Base-by-base conservation (phyloP, 2,329 filamentous ascomycete genomes). In the Pseudogymnoascus sp. region DNA sequence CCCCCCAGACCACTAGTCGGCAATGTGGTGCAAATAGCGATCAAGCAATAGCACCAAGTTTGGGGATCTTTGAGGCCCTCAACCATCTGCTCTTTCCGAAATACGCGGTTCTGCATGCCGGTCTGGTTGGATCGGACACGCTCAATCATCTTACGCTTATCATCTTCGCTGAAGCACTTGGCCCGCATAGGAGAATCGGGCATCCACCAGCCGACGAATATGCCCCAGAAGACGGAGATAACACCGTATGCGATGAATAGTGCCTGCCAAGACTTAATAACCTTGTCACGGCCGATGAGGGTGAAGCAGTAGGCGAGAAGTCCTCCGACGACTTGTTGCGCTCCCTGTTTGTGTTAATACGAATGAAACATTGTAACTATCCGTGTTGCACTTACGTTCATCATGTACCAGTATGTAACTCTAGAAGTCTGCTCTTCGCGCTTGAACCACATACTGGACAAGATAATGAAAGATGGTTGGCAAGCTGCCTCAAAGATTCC, bases 391-490 rank as follows among this genome's bases (percentile, higher is more conserved):
- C 7, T 82, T 82, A 61, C 84, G 84, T 52, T 52, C 73, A 84
- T 86, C 45, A 74, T 78, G 71, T 86, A 88, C 68, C 68, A 70
- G 60, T 67, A 89, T 59, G 86, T 79, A 2, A 79, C 80, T 1
- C 81, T 81, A 1, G 76, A 74, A 2, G 82, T 83, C 72, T 89
- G 85, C 69, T 89, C 85, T 59, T 78, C 77, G 68, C 85, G 85
- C 2, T 86, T 88, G 66, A 88, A 89, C 85, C 86, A 89, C 73
- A 88, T 83, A 3, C 76, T 80, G 2, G 83, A 86, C 63, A 89
- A 76, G 2, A 88, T 74, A 0, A 84, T 80, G 65, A 88, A 88
- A 0, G 83, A 81, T 0, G 86, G 86, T 1, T 84, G 86, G 3
- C 88, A 84, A 0, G 83, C 82, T 0, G 83, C 77, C 68, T 89